Percentiles rank a stretch among this genome's conserved stretches.
Evolutionary conservation across 306 rosid genomes (phyloP).

Genomic region (Vicia sativa): DNA sequence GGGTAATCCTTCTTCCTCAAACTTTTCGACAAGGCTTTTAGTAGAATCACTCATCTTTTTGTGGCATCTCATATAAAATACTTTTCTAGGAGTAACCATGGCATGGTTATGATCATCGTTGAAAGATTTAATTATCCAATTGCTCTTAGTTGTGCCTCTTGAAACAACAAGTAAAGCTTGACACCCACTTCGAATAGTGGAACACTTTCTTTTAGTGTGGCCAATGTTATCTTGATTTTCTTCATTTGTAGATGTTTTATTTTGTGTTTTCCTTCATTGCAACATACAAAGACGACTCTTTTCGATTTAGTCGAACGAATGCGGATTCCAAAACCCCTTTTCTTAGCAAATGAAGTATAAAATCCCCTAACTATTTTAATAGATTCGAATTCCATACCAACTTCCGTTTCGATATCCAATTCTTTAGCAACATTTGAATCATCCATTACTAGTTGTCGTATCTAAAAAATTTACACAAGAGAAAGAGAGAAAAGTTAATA

Average conservation of each 20-base stretch:
- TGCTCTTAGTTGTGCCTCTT: background rate
- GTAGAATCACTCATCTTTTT: background rate
- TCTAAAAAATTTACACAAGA: too few relatives aligned
- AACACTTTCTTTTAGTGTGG: background rate
- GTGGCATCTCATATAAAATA: background rate
- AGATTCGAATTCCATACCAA: background rate
- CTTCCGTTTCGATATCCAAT: background rate
- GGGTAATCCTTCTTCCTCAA: background rate
- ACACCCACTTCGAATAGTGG: background rate
- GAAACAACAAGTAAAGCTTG: background rate
- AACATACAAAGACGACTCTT: background rate
- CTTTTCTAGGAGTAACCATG: background rate
- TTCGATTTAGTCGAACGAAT: background rate
- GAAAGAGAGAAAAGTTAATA: too few relatives aligned
- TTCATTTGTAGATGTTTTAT: background rate
- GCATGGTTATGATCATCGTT: background rate
- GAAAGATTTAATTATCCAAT: background rate
- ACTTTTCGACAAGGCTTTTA: background rate
- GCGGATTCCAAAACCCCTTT: background rate
- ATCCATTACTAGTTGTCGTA: background rate
- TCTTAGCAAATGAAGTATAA: background rate
- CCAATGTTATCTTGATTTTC: background rate
- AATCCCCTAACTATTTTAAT: background rate
- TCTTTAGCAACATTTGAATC: too few relatives aligned
- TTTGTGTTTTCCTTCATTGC: background rate